A percentile compares a stretch with the other conserved stretches of the same genome.
Evolutionary conservation across 768 basidiomycete species (phyloP).

Genomic region (Amanita muscaria): DNA sequence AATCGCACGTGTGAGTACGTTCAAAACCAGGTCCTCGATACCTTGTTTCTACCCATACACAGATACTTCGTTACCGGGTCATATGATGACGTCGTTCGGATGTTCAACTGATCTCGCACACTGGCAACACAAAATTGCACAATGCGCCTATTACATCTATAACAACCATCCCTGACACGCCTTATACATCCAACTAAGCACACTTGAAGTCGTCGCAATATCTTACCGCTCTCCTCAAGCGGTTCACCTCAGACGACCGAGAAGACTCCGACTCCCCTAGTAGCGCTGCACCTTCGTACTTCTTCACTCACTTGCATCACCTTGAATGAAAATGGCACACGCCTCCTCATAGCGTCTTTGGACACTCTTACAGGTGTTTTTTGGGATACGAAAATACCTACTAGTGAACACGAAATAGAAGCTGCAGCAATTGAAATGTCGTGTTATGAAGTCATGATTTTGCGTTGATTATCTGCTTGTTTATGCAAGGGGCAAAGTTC

Average conservation of each 20-base stretch:
- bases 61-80: conserved; percentile 72
- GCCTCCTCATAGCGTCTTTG: conserved; percentile 81
- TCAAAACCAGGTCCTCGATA: not conserved
- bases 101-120: conserved; percentile 65
- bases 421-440: too few species aligned
- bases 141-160: conserved; percentile 61
- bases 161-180: conserved; percentile 30
- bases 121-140: conserved; percentile 44
- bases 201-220: conserved; percentile 69
- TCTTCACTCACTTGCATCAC: conserved; percentile 68
- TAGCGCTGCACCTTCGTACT: conserved; percentile 79
- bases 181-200: conserved; percentile 18
- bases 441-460: too few species aligned
- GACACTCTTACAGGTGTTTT: conserved; percentile 79
- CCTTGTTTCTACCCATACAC: not conserved
- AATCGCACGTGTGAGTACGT: conserved; percentile 40
- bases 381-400: conserved; percentile 64
- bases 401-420: conserved; percentile 28
- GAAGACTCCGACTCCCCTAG: conserved; percentile 35
- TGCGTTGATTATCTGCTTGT: too few species aligned
- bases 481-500: too few species aligned
- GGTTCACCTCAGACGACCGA: conserved; percentile 16
- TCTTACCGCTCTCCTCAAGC: conserved; percentile 54
- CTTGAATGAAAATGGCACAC: conserved; percentile 42
- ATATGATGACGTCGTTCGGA: conserved; percentile 70